Evolutionary conservation across 2,329 filamentous ascomycete species (phyloP), one percentile per base, ranked within the genome.

Genomic region (Trichoderma asperellum): DNA sequence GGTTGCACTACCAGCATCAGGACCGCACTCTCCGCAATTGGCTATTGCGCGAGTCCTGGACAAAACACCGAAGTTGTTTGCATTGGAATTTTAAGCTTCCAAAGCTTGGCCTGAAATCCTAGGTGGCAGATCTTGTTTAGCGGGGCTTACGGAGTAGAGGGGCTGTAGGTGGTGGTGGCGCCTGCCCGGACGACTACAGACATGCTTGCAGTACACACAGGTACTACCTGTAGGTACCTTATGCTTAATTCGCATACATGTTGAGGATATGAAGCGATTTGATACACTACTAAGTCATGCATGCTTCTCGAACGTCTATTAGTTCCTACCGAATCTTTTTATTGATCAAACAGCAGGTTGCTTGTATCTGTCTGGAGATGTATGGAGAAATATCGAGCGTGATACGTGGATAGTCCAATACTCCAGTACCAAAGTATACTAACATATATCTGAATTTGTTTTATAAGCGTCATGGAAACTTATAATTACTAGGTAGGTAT

Each of bases 51-150:
- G 52, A 49, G 21, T 29, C 21, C 14, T 35, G 35, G 32, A 32
- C 16, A 10, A n/a, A 32, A 24, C 11, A 18, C 24, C 16, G 14
- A 34, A 49, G n/a, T 2, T 57, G 53, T 47, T 35, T 57, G n/a
- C 47, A 57, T 5, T 16, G 12, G 16, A 56, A 43, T 43, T 63
- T 56, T 49, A 43, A 43, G 24, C 49, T 64, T 64, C 37, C 18
- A 43, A 43, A 56, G 61, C 61, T 64, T 37, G 24, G 61, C 61
- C 52, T 56, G 49, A 55, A 64, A 34, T 64, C 24, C 52, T 64
- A 56, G 47, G 49, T 64, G n/a, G 53, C 53, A 29, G 53, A 12
- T 7, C 47, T 49, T 55, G n/a, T 56, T 56, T 32, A 32, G 53
- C 53, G 53, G 53, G 53, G 53, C 53, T 56, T 12, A n/a, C 40